Evolutionary conservation across 257 asterid genomes (phyloP), one percentile per base, ranked within the genome.

Genomic region (Gentiana macrophylla): DNA sequence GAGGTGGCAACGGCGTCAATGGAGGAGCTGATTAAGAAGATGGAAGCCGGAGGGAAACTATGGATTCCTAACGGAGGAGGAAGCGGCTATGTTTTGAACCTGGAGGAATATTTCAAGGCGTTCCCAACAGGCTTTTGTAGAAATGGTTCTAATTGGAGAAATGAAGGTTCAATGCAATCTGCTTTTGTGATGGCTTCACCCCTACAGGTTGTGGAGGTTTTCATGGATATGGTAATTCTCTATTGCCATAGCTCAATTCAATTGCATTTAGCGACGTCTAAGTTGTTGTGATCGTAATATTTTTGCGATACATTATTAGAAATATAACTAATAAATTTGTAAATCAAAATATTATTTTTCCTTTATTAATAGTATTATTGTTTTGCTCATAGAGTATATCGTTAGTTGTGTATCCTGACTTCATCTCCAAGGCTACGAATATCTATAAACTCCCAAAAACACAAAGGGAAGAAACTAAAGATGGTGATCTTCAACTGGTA

Each of bases 221-320:
- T 83, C 55, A 74, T 78, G 89, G 67, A 80, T 34, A 61, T 68
- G 86, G 93, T 83, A 52, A 1, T 41, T 41, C 5, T 15, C 24
- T 15, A 15, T 15, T 15, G 24, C 24, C 24, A 15, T 15, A 15
- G 24, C 24, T 15, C 24, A 15, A 15, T 15, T 15, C 24, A 15
- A 15, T 15, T 15, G 24, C 24, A 15, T 15, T 15, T 15, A 15
- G 24, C 24, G 24, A 15, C 24, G 24, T 15, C 24, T 15, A 15
- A 15, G 0, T 15, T 15, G 24, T 15, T 15, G 24, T 15, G 24
- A 15, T 15, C 24, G 24, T 15, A 15, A 15, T 15, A 15, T 15
- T 15, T 15, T 15, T 15, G 24, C 24, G 24, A 15, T 15, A 15
- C 24, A 15, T 15, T 15, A 15, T 15, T 15, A 15, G 24, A 15